Conservation (phyloP, 306 rosid species). For the Potentilla sterilis region DNA sequence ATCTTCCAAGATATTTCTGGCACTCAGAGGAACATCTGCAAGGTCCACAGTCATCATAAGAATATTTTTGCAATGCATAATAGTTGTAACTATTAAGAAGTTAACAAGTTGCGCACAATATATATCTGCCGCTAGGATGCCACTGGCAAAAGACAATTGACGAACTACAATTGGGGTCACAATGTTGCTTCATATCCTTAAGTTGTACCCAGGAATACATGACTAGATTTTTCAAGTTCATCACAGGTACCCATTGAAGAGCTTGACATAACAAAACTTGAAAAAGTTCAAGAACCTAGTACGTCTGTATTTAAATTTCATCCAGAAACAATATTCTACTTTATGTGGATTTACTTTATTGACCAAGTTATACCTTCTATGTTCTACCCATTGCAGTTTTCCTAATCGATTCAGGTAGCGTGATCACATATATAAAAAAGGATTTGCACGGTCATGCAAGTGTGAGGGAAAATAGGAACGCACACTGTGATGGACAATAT, state of each 20-base stretch:
- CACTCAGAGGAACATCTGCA: slow-evolving; percentile 80
- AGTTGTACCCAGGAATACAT: background rate
- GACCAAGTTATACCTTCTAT: background rate
- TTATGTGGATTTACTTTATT: background rate
- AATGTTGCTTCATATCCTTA: background rate
- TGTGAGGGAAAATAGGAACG: background rate
- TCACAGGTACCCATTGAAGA: background rate
- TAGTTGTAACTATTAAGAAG: background rate
- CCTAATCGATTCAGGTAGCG: background rate
- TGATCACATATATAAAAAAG: background rate
- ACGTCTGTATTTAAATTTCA: background rate
- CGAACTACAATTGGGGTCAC: background rate
- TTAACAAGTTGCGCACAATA: background rate
- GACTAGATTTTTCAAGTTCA: background rate
- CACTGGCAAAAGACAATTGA: background rate
- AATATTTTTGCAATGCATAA: background rate
- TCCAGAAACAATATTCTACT: background rate
- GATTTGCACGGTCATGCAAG: background rate
- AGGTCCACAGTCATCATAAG: slow-evolving; percentile 2
- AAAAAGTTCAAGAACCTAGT: background rate
- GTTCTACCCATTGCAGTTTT: background rate
- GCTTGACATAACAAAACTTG: background rate
- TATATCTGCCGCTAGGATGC: background rate
- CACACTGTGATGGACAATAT: too few species aligned
- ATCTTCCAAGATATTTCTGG: slow-evolving; percentile 84